Conservation (phyloP, 768 basidiomycete species). For the Lentinula guzmanii region DNA sequence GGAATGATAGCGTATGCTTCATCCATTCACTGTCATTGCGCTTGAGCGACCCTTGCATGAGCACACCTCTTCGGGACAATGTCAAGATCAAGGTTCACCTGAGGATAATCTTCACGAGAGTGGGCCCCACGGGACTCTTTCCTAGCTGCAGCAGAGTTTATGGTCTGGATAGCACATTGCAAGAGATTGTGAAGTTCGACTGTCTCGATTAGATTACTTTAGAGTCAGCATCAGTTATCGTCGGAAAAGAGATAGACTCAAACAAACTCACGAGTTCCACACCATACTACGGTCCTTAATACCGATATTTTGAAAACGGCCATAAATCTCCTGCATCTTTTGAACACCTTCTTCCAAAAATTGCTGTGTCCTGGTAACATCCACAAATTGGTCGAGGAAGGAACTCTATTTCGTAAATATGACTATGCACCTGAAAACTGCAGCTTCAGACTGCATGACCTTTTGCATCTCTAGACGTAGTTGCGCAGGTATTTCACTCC, state of each 20-base stretch:
- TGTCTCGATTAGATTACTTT: conserved; percentile 92
- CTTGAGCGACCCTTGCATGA: conserved; percentile 22
- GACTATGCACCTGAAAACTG: conserved; percentile 76
- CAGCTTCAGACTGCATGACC: conserved; percentile 96
- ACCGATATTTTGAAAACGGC: conserved; percentile 83
- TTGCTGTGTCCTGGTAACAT: conserved; percentile 61
- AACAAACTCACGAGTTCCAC: conserved; percentile 85
- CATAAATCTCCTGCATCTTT: conserved; percentile 82
- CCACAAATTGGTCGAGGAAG: background rate
- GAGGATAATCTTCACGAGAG: conserved; percentile 95
- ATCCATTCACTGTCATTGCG: conserved; percentile 94
- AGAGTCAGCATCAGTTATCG: background rate
- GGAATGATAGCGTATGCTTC: conserved; percentile 94
- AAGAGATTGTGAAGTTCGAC: conserved; percentile 94
- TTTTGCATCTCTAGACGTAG: conserved; percentile 96
- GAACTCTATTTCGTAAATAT: background rate
- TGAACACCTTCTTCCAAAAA: conserved; percentile 88
- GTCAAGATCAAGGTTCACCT: conserved; percentile 39
- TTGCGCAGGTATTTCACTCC: conserved; percentile 79
- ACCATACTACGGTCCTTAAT: conserved; percentile 99
- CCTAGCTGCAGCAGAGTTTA: conserved; percentile 88
- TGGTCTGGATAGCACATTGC: conserved; percentile 94
- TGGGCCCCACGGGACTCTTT: conserved; percentile 98
- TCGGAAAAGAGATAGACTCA: background rate
- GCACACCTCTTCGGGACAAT: background rate